Evolutionary conservation across 2,329 filamentous ascomycete genomes (phyloP).

Genomic region (Diaporthe longicolla): DNA sequence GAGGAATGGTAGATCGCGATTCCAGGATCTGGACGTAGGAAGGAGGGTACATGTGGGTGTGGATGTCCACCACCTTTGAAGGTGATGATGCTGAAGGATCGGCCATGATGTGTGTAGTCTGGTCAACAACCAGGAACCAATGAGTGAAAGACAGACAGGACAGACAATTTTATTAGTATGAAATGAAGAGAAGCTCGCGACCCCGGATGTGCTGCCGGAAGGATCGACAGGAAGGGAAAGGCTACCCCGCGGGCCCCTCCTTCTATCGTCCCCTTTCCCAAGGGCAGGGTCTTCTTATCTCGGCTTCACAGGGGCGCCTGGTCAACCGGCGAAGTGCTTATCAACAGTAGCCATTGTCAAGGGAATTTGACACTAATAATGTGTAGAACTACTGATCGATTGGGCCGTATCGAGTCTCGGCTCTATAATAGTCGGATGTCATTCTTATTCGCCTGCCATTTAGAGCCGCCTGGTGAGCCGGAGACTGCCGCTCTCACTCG

Average conservation of each 20-base stretch:
- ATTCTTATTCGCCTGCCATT: constrained; percentile 33
- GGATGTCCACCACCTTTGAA: constrained; percentile 72
- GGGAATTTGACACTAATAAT: constrained; percentile 20
- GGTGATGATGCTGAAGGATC: constrained; percentile 17
- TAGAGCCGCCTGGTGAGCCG: constrained; percentile 6
- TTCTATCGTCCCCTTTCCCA: background rate
- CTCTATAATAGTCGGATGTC: constrained; percentile 9
- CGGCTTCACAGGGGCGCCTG: constrained; percentile 3
- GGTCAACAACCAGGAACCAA: background rate
- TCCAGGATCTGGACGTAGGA: constrained; percentile 73
- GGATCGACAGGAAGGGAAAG: constrained; percentile 6
- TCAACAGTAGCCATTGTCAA: constrained; percentile 9
- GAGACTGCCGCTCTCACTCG: constrained; percentile 23
- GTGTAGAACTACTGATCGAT: constrained; percentile 19
- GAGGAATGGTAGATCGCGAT: constrained; percentile 74
- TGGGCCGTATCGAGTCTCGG: constrained; percentile 24
- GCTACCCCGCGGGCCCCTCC: constrained; percentile 34
- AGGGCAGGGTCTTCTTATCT: constrained; percentile 28
- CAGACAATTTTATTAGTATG: background rate
- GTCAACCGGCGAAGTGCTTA: constrained; percentile 24
- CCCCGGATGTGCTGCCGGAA: constrained; percentile 20
- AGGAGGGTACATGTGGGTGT: constrained; percentile 79
- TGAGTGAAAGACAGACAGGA: background rate
- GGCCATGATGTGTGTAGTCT: constrained; percentile 24
- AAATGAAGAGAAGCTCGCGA: background rate